Evolutionary conservation across 2,329 filamentous ascomycete species (phyloP), one percentile per base, ranked within the genome.

Genomic region (Cercospora citrullina): DNA sequence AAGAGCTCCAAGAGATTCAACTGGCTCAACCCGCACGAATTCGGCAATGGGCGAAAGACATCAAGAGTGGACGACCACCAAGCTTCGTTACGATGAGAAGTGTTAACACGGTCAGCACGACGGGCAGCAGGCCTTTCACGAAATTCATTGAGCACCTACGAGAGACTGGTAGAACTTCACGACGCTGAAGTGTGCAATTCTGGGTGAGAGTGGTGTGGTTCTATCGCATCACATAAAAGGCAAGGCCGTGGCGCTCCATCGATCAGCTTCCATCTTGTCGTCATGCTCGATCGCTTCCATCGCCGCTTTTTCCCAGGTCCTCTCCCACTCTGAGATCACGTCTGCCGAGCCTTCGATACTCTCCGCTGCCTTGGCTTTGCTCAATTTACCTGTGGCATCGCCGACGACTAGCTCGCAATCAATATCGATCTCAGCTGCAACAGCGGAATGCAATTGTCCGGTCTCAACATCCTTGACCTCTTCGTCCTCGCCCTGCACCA

Each of bases 101-200:
- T 9, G 42, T 58, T 1, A 26, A 59, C 12, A 64, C 62, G 5
- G n/a, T 58, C 51, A 58, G 55, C 18, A 64, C 62, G 21, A 42
- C 62, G 3, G 33, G 51, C 12, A 67, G 65, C 10, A 64, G 61
- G 33, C 65, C 65, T 10, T 45, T 67, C 12, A 53, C 60, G 8
- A 64, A 67, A 18, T 67, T 67, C 31, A 45, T 67, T 14, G 30
- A 55, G 10, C 45, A 53, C 16, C 39, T 67, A 1, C 62, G 65
- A n/a, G 55, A 60, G 16, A 60, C 55, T 45, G 65, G 65, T 12
- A 58, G 39, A 45, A 57, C 65, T n/a, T 36, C 65, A 1, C 63
- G 51, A 36, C 55, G 55, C 16, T 36, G 55, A 58, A 26, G 26
- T 26, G 26, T 26, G 26, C 26, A 26, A 26, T 26, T 26, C 26